Conservation (phyloP, 768 basidiomycete species). For the Dendrothele bispora region DNA sequence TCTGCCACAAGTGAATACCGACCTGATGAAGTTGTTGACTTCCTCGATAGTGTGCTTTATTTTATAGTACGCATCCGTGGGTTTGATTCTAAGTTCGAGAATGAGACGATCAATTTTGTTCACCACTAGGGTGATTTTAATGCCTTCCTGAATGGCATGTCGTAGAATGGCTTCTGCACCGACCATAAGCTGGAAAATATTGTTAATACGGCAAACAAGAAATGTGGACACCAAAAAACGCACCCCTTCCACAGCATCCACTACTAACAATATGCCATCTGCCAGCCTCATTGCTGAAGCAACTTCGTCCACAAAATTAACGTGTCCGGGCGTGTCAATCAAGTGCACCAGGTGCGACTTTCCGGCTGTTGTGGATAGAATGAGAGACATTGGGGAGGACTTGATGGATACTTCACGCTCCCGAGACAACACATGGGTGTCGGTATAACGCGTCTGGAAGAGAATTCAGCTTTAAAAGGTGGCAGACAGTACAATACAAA, state of each 20-base stretch:
- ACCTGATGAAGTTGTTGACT: constrained; percentile 96
- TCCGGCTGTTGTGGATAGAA: constrained; percentile 79
- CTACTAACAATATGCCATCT: constrained; percentile 91
- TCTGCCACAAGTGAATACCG: constrained; percentile 13
- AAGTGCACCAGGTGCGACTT: constrained; percentile 94
- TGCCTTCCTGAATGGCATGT: constrained; percentile 85
- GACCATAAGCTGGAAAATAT: constrained; percentile 73
- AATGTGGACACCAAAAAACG: constrained; percentile 25
- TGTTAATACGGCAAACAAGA: constrained; percentile 15
- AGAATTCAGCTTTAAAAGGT: background rate
- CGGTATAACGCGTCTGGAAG: constrained; percentile 87
- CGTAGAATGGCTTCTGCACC: constrained; percentile 87
- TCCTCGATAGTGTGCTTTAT: constrained; percentile 99
- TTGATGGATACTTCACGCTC: constrained; percentile 93
- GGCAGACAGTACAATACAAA: constrained; percentile 36
- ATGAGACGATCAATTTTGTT: constrained; percentile 99
- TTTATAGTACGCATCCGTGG: constrained; percentile 97
- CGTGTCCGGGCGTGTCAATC: constrained; percentile 97
- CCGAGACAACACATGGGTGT: constrained; percentile 88
- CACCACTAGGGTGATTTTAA: constrained; percentile 89
- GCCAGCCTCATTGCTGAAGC: constrained; percentile 82
- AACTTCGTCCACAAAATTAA: constrained; percentile 98
- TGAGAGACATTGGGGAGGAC: constrained; percentile 93
- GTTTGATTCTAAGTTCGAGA: constrained; percentile 93
- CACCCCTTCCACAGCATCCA: constrained; percentile 98